Evolutionary conservation across 225 moss, liverwort and hornwort species (phyloP).

Genomic region (Physcomitrellopsis africana): DNA sequence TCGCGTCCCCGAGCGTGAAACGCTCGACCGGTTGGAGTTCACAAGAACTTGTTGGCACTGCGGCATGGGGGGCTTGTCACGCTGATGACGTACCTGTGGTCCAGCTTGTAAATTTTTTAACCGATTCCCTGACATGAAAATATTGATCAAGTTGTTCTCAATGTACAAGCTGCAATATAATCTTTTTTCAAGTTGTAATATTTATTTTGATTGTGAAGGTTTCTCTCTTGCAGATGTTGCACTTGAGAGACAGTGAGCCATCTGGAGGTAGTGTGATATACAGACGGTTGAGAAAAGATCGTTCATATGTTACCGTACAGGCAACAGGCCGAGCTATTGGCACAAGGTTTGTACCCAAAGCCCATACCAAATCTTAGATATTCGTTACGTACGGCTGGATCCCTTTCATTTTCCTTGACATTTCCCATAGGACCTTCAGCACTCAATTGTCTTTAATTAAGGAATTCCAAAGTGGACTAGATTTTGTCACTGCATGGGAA

Average conservation of each 20-base stretch:
- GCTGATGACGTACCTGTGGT: conserved; percentile 54
- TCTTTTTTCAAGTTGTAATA: neutral
- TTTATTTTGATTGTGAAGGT: conserved; percentile 11
- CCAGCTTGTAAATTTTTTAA: conserved; percentile 49
- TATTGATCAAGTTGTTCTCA: neutral
- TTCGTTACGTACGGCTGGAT: neutral
- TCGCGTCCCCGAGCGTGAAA: conserved; percentile 58
- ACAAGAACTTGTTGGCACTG: conserved; percentile 60
- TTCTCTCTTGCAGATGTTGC: conserved; percentile 54
- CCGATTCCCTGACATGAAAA: neutral
- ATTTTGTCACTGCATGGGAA: too few relatives aligned
- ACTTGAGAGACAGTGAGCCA: conserved; percentile 47
- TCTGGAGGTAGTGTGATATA: conserved; percentile 57
- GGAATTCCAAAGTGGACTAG: too few relatives aligned
- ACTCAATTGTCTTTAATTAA: neutral
- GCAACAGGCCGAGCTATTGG: conserved; percentile 69
- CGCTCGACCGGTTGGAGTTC: conserved; percentile 64
- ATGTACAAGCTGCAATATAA: too few relatives aligned
- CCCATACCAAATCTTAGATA: conserved; percentile 6
- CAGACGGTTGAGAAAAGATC: conserved; percentile 60
- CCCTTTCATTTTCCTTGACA: neutral
- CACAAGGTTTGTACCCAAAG: conserved; percentile 47
- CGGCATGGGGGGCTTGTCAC: conserved; percentile 71
- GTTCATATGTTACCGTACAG: conserved; percentile 57
- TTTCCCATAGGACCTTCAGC: neutral